Percentiles rank a stretch among this genome's conserved stretches.
Conservation (phyloP, 106 monocot species). For the Vanilla planifolia region DNA sequence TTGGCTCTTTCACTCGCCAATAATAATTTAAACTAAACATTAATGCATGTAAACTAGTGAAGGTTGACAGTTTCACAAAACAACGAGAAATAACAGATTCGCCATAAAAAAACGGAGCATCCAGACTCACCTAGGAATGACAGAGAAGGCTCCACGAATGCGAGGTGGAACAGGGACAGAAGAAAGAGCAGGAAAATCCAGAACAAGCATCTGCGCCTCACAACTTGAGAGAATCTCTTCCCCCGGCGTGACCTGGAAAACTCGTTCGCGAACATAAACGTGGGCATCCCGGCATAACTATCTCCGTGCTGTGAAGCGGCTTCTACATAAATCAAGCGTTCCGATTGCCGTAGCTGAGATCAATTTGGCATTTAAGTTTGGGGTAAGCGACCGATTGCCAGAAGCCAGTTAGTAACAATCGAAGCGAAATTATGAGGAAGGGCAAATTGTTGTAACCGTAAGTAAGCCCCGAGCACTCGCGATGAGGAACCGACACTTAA, state of each 20-base stretch:
- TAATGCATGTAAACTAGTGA: not conserved
- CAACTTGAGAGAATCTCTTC: slow-evolving; percentile 13
- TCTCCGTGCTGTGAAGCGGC: not conserved
- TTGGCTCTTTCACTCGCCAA: not conserved
- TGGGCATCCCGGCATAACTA: not conserved
- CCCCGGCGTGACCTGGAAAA: slow-evolving; percentile 5
- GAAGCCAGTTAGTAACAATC: too few relatives aligned
- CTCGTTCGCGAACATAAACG: not conserved
- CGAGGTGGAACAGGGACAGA: slow-evolving; percentile 5
- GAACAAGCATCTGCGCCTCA: slow-evolving; percentile 6
- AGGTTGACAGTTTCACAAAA: not conserved
- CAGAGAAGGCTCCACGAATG: slow-evolving; percentile 5
- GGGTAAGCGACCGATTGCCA: not conserved
- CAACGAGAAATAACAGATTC: not conserved
- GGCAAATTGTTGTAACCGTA: too few relatives aligned
- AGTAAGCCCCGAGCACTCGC: too few relatives aligned
- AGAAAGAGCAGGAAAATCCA: slow-evolving; percentile 6
- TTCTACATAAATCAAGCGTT: not conserved
- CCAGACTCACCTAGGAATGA: slow-evolving; percentile 6
- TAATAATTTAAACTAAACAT: not conserved
- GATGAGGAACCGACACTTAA: too few relatives aligned
- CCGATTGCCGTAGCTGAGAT: not conserved
- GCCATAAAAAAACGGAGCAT: not conserved
- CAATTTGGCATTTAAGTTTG: not conserved
- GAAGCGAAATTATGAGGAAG: too few relatives aligned